Base-by-base conservation (phyloP, 495 filamentous ascomycete genomes). In the Chaetomidium leptoderma region DNA sequence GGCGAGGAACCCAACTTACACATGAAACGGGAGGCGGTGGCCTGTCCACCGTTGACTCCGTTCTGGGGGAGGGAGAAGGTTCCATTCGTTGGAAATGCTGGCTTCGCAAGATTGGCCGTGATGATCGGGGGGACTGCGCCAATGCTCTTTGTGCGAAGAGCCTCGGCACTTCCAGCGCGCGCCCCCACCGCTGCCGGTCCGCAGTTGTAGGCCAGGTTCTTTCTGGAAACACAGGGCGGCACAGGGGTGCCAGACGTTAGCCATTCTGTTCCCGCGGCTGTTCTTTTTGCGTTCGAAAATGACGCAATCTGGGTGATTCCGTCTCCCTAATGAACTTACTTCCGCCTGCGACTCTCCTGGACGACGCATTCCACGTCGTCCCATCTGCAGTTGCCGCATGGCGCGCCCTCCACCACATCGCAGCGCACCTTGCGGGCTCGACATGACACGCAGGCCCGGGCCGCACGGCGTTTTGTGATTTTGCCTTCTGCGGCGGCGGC, bases 371-470 rank as follows among this genome's bases (percentile, higher is more conserved):
- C 86, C 52, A 95, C 90, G 62, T 89, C 85, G 70, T 96, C 91
- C 71, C 91, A 77, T 27, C 88, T 80, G 74, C 91, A 96, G 74
- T 95, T 96, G 19, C 87, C 90, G 69, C 91, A 96, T 6, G 91
- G 91, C 27, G 86, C 83, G 33, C 88, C 87, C 63, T 95, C 89
- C 43, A 92, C 89, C 58, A 95, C 91, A 75, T 96, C 90, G 74
- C 91, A 96, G 46, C 91, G 80, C n/a, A 96, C 91, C 71, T 96
- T 96, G 63, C 91, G 84, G 24, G 87, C 82, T 53, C 91, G 80
- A 66, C 91, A 96, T 62, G 86, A 89, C 62, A 89, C 87, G 67
- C 91, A 96, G 23, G 91, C 91, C 53, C 91, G 87, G 7, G 91
- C 88, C 3, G 91, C 91, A 61, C 91, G 81, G 53, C 91, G 76